Conservation (phyloP, 495 filamentous ascomycete genomes). For the Lentithecium fluviatile region DNA sequence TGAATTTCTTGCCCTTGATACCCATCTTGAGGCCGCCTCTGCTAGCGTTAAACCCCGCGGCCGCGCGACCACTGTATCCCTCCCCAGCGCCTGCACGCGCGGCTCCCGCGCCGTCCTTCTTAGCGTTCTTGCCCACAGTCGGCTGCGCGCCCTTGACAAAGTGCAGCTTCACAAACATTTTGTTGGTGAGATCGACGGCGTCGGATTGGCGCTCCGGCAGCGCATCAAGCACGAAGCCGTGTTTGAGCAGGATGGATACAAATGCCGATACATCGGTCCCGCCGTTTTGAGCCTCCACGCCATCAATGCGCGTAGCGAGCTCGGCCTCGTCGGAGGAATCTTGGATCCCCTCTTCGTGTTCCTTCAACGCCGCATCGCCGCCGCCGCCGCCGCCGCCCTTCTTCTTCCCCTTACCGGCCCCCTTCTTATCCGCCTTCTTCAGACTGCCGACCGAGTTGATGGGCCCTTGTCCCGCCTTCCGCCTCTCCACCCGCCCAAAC, state of each 20-base stretch:
- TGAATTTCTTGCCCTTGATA: slow-evolving; percentile 34
- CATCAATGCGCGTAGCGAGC: slow-evolving; percentile 45
- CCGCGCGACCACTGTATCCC: no score
- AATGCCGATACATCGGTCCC: slow-evolving; percentile 90
- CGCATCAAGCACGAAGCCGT: slow-evolving; percentile 72
- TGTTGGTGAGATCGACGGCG: slow-evolving; percentile 78
- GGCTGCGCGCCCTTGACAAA: slow-evolving; percentile 78
- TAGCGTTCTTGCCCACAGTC: slow-evolving; percentile 65
- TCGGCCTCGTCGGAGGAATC: slow-evolving; percentile 21
- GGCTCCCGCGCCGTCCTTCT: slow-evolving; percentile 50
- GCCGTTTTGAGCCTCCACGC: slow-evolving; percentile 57
- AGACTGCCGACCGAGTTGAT: slow-evolving; percentile 45
- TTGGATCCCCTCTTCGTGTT: slow-evolving; percentile 45
- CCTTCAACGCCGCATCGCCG: slow-evolving; percentile 29
- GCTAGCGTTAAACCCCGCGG: slow-evolving; percentile 46
- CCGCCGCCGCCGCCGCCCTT: slow-evolving; percentile 43
- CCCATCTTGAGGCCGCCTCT: slow-evolving; percentile 39
- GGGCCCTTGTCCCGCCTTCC: slow-evolving; percentile 60
- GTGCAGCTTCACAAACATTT: slow-evolving; percentile 96
- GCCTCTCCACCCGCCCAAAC: slow-evolving; percentile 62
- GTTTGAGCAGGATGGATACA: slow-evolving; percentile 70
- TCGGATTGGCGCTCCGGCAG: slow-evolving; percentile 48
- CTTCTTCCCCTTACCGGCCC: slow-evolving; percentile 48
- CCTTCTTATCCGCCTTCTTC: slow-evolving; percentile 54
- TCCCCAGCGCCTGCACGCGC: no score